phyloP scores from a whole-genome alignment of 495 filamentous ascomycete genomes.

The Aspergillus diversus region DNA sequence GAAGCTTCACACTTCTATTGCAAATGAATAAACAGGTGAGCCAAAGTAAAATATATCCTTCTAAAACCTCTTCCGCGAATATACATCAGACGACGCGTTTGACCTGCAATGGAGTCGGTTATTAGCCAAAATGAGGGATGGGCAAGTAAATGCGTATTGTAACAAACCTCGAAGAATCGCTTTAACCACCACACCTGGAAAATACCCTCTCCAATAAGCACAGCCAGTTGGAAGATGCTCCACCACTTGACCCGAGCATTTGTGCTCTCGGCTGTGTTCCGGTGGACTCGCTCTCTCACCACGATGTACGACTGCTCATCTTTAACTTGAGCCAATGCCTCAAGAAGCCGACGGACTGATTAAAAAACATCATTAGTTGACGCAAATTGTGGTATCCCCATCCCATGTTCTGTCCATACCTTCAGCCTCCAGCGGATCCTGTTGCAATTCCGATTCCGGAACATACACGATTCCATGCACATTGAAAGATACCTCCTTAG shows the following conservation, averaged over 20 bases:
- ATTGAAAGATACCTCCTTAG: conserved; percentile 98
- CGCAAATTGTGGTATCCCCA: conserved; percentile 1
- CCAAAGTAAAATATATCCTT: conserved; percentile 5
- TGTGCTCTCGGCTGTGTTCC: conserved; percentile 98
- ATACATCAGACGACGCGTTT: conserved; percentile 47
- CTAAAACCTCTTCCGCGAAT: conserved; percentile 15
- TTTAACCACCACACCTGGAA: conserved; percentile 99
- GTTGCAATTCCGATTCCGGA: conserved; percentile 77
- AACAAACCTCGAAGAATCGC: conserved; percentile 91
- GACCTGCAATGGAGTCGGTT: conserved; percentile 30
- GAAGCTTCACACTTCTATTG: conserved; percentile 15
- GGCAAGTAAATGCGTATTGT: neutral
- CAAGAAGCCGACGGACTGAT: conserved; percentile 80
- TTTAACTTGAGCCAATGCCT: conserved; percentile 86
- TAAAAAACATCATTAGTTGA: conserved; percentile 20
- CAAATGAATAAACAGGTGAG: conserved; percentile 1
- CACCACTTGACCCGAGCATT: conserved; percentile 98
- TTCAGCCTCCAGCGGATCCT: conserved; percentile 90
- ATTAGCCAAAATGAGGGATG: neutral
- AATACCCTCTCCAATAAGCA: conserved; percentile 87
- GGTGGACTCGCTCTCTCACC: conserved; percentile 89
- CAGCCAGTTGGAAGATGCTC: conserved; percentile 93
- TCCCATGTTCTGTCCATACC: conserved; percentile 47
- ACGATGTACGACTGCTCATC: conserved; percentile 99
- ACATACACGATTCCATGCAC: conserved; percentile 99